A percentile compares a stretch with the other conserved stretches of the same genome.
phyloP scores from a whole-genome alignment of 768 basidiomycete species.

The Multifurca ochricompacta region DNA sequence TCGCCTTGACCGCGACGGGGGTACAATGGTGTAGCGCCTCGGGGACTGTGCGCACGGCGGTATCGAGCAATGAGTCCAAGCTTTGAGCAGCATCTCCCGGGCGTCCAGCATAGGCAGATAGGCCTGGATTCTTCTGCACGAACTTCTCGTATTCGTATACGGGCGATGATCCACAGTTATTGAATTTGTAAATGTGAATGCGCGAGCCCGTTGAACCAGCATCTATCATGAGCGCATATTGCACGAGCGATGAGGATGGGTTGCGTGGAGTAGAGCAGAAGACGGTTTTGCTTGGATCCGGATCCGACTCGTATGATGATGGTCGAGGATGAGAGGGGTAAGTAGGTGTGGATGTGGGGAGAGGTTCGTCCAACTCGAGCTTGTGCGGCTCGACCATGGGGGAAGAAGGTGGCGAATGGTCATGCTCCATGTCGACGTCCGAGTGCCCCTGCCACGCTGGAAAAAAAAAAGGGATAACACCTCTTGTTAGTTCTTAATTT shows the following conservation, averaged over 20 bases:
- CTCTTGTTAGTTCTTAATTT: neutral
- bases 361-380: neutral
- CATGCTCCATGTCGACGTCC: neutral
- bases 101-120: slow-evolving; percentile 52
- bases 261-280: slow-evolving; percentile 57
- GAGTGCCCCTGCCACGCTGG: neutral
- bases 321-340: slow-evolving; percentile 27
- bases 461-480: neutral
- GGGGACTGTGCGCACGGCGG: slow-evolving; percentile 76
- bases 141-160: slow-evolving; percentile 92
- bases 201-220: slow-evolving; percentile 96
- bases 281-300: slow-evolving; percentile 63
- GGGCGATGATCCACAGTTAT: slow-evolving; percentile 74
- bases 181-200: slow-evolving; percentile 98
- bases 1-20: slow-evolving; percentile 88
- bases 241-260: slow-evolving; percentile 52
- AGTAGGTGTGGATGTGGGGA: neutral
- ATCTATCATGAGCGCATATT: slow-evolving; percentile 96
- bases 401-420: neutral
- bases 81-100: slow-evolving; percentile 69
- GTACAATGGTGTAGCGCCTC: slow-evolving; percentile 57
- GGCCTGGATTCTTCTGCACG: slow-evolving; percentile 69
- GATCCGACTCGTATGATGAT: slow-evolving; percentile 62
- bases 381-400: slow-evolving; percentile 1
- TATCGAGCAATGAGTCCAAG: slow-evolving; percentile 71